These are phyloP conservation scores for Cicer judaicum DNA, from an alignment of 306 rosid genomes.

Conservation along the genomic window DNA sequence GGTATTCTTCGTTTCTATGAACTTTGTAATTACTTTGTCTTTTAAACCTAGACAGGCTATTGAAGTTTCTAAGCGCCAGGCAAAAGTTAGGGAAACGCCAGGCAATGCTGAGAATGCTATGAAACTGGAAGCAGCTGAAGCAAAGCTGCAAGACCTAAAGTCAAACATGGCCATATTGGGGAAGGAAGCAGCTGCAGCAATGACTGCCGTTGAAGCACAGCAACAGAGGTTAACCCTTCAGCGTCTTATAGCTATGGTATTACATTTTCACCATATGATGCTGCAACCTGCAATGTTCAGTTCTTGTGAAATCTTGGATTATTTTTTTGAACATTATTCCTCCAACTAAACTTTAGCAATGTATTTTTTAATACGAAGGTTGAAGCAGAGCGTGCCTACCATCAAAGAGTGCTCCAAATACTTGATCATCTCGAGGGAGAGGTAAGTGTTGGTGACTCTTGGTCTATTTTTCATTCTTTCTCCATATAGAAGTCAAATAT, in stretches of 20 bases:
- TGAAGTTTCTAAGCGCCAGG: constrained; percentile 92
- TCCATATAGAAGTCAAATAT: constrained; percentile 15
- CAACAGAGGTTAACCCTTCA: constrained; percentile 97
- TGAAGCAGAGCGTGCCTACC: constrained; percentile 91
- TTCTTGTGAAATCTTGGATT: constrained; percentile 20
- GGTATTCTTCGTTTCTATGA: constrained; percentile 17
- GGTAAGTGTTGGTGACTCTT: constrained; percentile 51
- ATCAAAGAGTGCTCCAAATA: constrained; percentile 82
- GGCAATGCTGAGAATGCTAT: constrained; percentile 72
- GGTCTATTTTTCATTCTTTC: constrained; percentile 19
- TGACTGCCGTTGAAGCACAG: constrained; percentile 99
- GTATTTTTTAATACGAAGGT: constrained; percentile 61
- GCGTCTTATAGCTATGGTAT: constrained; percentile 92
- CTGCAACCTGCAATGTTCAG: constrained; percentile 19
- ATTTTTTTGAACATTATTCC: constrained; percentile 22
- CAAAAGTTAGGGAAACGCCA: constrained; percentile 80
- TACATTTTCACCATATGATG: constrained; percentile 36
- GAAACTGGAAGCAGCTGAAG: constrained; percentile 91
- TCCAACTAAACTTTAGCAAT: constrained; percentile 10
- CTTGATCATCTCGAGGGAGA: constrained; percentile 97
- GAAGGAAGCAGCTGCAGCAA: constrained; percentile 97
- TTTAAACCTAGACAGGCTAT: constrained; percentile 92
- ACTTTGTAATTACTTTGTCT: constrained; percentile 51
- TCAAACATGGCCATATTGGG: constrained; percentile 87
- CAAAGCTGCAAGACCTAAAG: constrained; percentile 85